These are phyloP conservation scores for Clausena lansium DNA, from an alignment of 345 rosid species.

Conservation along the genomic window DNA sequence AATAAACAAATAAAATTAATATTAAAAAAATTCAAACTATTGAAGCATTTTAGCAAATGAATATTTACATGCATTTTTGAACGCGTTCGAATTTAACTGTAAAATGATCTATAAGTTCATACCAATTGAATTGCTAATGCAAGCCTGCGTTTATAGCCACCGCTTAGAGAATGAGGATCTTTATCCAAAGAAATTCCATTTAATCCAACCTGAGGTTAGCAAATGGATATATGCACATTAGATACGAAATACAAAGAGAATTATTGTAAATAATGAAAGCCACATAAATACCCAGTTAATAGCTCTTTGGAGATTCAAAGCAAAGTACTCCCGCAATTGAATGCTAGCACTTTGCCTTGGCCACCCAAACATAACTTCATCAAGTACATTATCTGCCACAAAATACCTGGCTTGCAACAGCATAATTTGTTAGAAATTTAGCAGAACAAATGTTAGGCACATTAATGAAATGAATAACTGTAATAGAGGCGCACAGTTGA, in stretches of 20 bases:
- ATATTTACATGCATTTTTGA: neutral
- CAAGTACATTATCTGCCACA: conserved; percentile 82
- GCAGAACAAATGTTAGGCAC: neutral
- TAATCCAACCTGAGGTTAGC: conserved; percentile 71
- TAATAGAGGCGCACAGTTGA: neutral
- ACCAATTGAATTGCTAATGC: conserved; percentile 92
- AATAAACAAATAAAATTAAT: neutral
- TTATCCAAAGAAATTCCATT: conserved; percentile 71
- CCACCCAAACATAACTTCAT: conserved; percentile 90
- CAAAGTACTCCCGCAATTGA: conserved; percentile 62
- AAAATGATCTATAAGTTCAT: conserved; percentile 26
- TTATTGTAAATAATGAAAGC: conserved; percentile 14
- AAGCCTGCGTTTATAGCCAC: conserved; percentile 91
- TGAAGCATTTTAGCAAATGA: neutral
- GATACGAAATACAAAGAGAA: conserved; percentile 9
- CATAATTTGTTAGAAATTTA: conserved; percentile 6
- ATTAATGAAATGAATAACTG: conserved; percentile 1
- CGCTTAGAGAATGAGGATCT: conserved; percentile 88
- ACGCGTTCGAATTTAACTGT: neutral
- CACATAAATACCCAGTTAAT: conserved; percentile 64
- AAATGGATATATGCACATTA: conserved; percentile 15
- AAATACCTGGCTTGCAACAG: conserved; percentile 57
- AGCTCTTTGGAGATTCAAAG: conserved; percentile 79
- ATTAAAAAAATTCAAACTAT: too few relatives aligned
- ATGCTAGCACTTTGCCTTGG: conserved; percentile 71